phyloP scores from a whole-genome alignment of 495 filamentous ascomycete species.

The Hypoxylon intermedium region DNA sequence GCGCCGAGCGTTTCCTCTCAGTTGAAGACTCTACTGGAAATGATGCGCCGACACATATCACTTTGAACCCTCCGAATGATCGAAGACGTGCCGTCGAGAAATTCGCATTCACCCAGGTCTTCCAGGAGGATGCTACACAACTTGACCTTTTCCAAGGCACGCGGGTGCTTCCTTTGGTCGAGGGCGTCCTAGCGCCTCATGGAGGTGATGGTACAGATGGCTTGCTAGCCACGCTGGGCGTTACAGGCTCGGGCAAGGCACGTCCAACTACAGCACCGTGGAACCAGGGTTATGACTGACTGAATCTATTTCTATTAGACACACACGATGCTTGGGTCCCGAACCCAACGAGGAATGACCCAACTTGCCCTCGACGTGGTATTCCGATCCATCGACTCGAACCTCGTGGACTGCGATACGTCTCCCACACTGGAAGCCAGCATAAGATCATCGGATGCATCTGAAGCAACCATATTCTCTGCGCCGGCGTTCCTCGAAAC shows the following conservation, averaged over 20 bases:
- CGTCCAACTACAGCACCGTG: conserved; percentile 21
- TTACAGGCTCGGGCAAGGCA: conserved; percentile 96
- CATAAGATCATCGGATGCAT: conserved; percentile 75
- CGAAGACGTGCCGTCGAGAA: conserved; percentile 87
- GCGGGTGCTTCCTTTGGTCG: conserved; percentile 74
- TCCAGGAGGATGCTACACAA: conserved; percentile 83
- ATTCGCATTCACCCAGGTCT: conserved; percentile 93
- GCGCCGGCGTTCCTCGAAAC: conserved; percentile 81
- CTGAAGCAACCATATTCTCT: conserved; percentile 81
- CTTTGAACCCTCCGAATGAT: conserved; percentile 82
- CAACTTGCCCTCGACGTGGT: conserved; percentile 91
- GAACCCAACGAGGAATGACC: conserved; percentile 83
- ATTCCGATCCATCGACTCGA: conserved; percentile 75
- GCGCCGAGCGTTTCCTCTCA: conserved; percentile 73
- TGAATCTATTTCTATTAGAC: conserved; percentile 63
- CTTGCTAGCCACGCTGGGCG: conserved; percentile 87
- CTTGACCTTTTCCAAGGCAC: conserved; percentile 87
- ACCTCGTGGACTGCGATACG: conserved; percentile 67
- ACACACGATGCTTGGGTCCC: conserved; percentile 94
- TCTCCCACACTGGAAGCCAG: conserved; percentile 70
- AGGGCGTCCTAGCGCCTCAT: conserved; percentile 73
- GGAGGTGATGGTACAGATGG: conserved; percentile 85
- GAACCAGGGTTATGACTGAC: conserved; percentile 2
- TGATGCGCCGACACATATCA: conserved; percentile 77
- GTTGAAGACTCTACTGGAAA: conserved; percentile 69